Evolutionary conservation across 2,329 filamentous ascomycete genomes (phyloP).

Genomic region (Macrophomina tecta): DNA sequence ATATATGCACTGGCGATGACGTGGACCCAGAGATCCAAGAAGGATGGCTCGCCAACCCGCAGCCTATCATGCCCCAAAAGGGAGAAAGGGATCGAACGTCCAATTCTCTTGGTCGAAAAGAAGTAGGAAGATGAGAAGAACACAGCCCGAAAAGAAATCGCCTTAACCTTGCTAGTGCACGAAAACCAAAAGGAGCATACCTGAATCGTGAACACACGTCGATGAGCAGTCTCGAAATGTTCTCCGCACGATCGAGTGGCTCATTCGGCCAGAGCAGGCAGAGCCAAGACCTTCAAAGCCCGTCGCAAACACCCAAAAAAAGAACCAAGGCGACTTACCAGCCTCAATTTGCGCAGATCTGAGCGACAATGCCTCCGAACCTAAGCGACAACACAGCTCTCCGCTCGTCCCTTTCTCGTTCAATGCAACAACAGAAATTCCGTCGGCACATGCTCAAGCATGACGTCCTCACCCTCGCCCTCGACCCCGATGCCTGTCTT

Average conservation of each 20-base stretch:
- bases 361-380: neutral
- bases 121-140: neutral
- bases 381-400: neutral
- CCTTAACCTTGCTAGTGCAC: too few species aligned
- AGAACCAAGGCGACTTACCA: neutral
- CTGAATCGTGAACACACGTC: too few species aligned
- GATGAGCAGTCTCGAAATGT: too few species aligned
- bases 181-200: too few species aligned
- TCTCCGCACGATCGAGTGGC: too few species aligned
- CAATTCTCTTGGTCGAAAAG: neutral
- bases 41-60: neutral
- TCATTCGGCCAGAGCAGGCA: neutral
- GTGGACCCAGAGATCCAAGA: conserved; percentile 8
- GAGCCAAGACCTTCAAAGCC: neutral
- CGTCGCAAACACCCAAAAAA: neutral
- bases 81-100: neutral
- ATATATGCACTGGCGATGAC: neutral
- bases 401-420: neutral
- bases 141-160: too few species aligned
- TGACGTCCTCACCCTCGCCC: neutral
- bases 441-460: conserved; percentile 6
- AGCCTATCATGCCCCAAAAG: neutral
- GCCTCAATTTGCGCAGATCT: neutral
- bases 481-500: conserved; percentile 4
- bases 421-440: conserved; percentile 11